phyloP scores from a whole-genome alignment of 108 stramenopile genomes.

The Nannochloropsis oceanica region DNA sequence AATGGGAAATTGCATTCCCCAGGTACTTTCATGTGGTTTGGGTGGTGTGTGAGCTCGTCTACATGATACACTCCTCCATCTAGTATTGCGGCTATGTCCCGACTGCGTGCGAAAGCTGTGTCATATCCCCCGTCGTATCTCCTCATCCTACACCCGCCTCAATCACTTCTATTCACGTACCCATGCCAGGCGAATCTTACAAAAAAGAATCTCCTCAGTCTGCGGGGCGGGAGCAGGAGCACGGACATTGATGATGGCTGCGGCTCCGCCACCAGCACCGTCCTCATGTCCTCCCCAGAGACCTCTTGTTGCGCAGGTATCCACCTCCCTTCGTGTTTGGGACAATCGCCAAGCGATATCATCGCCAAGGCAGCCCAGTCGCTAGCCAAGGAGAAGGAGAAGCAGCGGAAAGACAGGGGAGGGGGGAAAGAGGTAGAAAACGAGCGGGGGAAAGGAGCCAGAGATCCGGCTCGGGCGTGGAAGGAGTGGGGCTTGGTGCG shows the following conservation, averaged over 20 bases:
- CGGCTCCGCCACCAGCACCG: neutral
- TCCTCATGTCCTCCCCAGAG: neutral
- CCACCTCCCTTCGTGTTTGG: neutral
- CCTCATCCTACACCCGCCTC: neutral
- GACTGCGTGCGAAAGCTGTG: neutral
- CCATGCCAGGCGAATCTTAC: neutral
- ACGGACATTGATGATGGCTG: neutral
- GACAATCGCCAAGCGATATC: neutral
- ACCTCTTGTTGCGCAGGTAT: neutral
- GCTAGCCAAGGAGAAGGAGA: neutral
- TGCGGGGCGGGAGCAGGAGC: neutral
- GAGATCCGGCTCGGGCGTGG: neutral
- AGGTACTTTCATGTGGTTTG: too few species aligned
- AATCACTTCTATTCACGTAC: neutral
- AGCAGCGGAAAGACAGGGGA: neutral
- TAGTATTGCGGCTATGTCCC: too few species aligned
- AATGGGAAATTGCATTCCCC: too few species aligned
- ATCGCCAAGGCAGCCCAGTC: neutral
- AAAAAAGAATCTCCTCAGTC: neutral
- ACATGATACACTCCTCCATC: too few species aligned
- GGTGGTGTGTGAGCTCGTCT: too few species aligned
- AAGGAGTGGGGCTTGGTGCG: neutral
- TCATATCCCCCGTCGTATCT: neutral
- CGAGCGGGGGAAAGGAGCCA: too few species aligned
- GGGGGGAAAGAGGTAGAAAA: neutral